phyloP scores from a whole-genome alignment of 176 grass and related monocot species.

The Rhynchospora tenuis region DNA sequence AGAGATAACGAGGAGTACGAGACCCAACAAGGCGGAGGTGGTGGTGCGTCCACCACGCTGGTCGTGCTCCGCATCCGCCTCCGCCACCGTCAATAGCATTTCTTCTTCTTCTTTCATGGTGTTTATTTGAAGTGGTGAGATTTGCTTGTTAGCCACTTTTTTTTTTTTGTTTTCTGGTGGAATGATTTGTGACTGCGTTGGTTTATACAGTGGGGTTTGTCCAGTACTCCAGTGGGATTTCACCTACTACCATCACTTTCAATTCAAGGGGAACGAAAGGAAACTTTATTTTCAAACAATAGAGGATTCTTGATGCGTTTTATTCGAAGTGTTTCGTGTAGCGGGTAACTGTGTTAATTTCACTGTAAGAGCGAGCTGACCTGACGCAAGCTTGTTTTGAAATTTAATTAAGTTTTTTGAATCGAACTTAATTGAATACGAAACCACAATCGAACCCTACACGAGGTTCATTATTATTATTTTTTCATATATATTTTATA shows the following conservation, averaged over 20 bases:
- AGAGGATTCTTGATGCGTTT: background rate
- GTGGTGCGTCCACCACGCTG: conserved; percentile 22
- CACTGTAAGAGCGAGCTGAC: too few relatives aligned
- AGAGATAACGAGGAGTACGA: conserved; percentile 7
- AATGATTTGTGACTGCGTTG: background rate
- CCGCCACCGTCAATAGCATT: background rate
- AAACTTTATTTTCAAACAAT: background rate
- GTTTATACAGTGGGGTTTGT: too few relatives aligned
- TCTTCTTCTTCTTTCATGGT: background rate
- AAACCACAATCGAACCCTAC: too few relatives aligned
- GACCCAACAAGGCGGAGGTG: conserved; percentile 28
- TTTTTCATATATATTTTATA: too few relatives aligned
- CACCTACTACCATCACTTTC: background rate
- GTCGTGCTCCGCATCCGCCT: background rate
- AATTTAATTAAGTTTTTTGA: too few relatives aligned
- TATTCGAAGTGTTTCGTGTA: background rate
- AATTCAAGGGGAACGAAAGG: background rate
- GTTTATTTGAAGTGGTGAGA: background rate
- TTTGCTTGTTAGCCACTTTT: background rate
- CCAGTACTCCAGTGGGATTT: too few relatives aligned
- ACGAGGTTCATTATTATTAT: too few relatives aligned
- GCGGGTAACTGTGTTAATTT: too few relatives aligned
- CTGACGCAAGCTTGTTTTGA: too few relatives aligned
- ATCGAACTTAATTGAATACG: too few relatives aligned
- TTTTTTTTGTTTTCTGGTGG: background rate